phyloP scores from a whole-genome alignment of 495 filamentous ascomycete species.

The Astrothelium macrocarpum region DNA sequence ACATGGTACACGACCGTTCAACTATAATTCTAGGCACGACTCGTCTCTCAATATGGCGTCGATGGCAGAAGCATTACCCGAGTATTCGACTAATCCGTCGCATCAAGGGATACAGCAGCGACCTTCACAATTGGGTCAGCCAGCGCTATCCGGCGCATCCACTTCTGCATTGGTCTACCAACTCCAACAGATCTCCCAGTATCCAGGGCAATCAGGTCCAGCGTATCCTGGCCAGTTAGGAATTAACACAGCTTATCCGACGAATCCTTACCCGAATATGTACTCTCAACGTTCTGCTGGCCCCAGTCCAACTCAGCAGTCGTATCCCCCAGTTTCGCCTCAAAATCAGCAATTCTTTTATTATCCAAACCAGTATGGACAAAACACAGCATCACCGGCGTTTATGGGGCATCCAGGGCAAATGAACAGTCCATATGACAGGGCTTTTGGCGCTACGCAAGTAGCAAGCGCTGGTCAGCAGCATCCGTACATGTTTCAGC shows the following conservation, averaged over 20 bases:
- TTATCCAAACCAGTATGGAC: slow-evolving; percentile 15
- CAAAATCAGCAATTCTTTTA: slow-evolving; percentile 20
- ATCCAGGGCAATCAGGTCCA: slow-evolving; percentile 29
- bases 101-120: slow-evolving; percentile 10
- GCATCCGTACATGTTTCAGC: not conserved
- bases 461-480: not conserved
- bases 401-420: not conserved
- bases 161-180: slow-evolving; percentile 36
- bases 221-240: slow-evolving; percentile 11
- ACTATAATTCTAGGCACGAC: slow-evolving; percentile 29
- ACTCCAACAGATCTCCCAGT: slow-evolving; percentile 41
- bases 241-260: slow-evolving; percentile 9
- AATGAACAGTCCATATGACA: not conserved
- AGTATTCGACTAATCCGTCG: slow-evolving; percentile 18
- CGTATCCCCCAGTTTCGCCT: slow-evolving; percentile 19
- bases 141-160: slow-evolving; percentile 24
- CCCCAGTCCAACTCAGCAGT: slow-evolving; percentile 13
- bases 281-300: slow-evolving; percentile 14
- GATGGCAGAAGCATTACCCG: slow-evolving; percentile 39
- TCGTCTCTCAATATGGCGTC: slow-evolving; percentile 39
- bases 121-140: slow-evolving; percentile 14
- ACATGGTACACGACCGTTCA: slow-evolving; percentile 17
- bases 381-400: not conserved
- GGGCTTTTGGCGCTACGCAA: not conserved
- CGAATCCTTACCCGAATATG: not conserved